Evolutionary conservation across 2,329 filamentous ascomycete genomes (phyloP).

Genomic region (Diaporthe caulivora): DNA sequence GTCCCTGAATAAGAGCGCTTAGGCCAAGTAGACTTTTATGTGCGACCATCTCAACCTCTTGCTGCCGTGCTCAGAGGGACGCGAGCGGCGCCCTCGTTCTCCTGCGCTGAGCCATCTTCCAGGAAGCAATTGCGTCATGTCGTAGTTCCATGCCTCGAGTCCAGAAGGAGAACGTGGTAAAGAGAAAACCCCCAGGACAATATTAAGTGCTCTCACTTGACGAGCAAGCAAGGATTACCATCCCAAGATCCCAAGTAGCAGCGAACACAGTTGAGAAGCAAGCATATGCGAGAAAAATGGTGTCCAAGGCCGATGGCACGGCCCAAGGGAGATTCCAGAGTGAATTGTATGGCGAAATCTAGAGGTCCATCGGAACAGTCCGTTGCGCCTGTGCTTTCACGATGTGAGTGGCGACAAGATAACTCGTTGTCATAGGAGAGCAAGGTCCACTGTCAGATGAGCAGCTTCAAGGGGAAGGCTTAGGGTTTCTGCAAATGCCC

Average conservation of each 20-base stretch:
- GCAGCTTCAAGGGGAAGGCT: background rate
- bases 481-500: background rate
- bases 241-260: background rate
- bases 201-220: background rate
- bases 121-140: too few species aligned
- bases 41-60: background rate
- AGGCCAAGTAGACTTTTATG: too few species aligned
- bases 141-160: background rate
- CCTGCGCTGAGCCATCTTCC: background rate
- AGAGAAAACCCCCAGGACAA: background rate
- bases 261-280: background rate
- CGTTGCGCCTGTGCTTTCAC: background rate
- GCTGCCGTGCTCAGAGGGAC: background rate
- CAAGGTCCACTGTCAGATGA: background rate
- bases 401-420: background rate
- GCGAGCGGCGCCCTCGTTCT: background rate
- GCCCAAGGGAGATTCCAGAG: background rate
- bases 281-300: background rate
- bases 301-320: background rate
- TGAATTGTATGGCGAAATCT: background rate
- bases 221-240: background rate
- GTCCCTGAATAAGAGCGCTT: background rate
- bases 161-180: too few species aligned
- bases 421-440: background rate
- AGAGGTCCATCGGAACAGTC: background rate